These are phyloP conservation scores for Alternaria ethzedia DNA, from an alignment of 2,329 filamentous ascomycete genomes.

Conservation along the genomic window DNA sequence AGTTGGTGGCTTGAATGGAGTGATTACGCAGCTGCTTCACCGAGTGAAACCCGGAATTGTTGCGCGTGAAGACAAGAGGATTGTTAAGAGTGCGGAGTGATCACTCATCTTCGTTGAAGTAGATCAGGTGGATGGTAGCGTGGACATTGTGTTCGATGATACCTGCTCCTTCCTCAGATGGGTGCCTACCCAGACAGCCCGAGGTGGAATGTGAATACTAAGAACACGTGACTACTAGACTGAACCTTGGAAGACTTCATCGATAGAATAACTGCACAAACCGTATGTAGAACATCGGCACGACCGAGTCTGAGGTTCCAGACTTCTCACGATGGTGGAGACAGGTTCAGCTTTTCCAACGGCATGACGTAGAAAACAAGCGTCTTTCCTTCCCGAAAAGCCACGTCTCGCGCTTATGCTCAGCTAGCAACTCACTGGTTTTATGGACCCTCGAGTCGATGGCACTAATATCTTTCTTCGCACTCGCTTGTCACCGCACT, in stretches of 20 bases:
- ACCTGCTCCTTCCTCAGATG: background rate
- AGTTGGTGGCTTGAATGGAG: background rate
- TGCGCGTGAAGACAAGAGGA: background rate
- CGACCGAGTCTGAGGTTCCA: background rate
- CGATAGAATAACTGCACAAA: background rate
- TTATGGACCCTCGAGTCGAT: slow-evolving; percentile 1
- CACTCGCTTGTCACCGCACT: background rate
- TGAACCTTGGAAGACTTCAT: background rate
- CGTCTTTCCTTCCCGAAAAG: background rate
- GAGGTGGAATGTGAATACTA: background rate
- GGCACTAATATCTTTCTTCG: background rate
- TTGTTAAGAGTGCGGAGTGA: background rate
- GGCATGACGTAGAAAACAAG: background rate
- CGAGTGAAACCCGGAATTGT: background rate
- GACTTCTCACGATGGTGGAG: background rate
- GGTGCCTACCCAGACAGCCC: background rate
- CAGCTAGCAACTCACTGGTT: background rate
- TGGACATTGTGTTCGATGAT: background rate
- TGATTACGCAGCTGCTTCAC: background rate
- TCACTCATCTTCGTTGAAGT: background rate
- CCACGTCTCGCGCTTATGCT: background rate
- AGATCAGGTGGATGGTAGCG: background rate
- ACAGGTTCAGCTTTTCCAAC: background rate
- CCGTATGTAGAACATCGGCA: background rate
- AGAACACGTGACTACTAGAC: background rate